Evolutionary conservation across 805 yeast genomes (phyloP), one percentile per base, ranked within the genome.

Genomic region (Cyberlindnera americana): DNA sequence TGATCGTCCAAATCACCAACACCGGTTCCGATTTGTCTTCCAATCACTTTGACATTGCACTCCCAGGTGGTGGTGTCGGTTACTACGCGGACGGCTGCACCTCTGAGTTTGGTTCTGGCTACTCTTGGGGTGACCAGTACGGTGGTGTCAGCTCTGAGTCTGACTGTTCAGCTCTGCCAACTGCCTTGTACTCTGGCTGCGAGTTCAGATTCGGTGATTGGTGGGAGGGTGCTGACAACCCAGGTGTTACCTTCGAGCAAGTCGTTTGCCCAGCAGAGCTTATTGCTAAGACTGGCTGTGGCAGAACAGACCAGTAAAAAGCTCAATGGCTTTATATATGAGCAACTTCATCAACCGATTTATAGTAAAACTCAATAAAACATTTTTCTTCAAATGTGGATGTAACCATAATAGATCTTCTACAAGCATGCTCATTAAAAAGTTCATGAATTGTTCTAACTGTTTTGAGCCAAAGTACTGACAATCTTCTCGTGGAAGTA

Each of bases 21-120:
- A 44, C 47, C 16, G 47, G 47, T 21, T 26, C 40, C 1, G 47
- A 43, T 22, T 27, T 43, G 22, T 16, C 33, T n/a, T 25, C 25
- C 11, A 43, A 43, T 41, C 47, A 43, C 33, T 43, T 43, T 31
- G 47, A 43, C 28, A 28, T 43, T n/a, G 47, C 47, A 3, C 31
- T 43, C 8, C 47, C 47, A 37, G 47, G 47, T 34, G 44, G 44
- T 31, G 47, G 47, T 19, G 33, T 37, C 12, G 47, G 47, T 34
- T 3, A 3, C 28, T 43, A 11, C 37, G 27, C 41, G 10, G 29
- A 40, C 14, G 47, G 47, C 12, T 43, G 47, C 22, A n/a, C 44
- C 10, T 23, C 34, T 5, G 44, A 43, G 33, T 43, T 43, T 21
- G 47, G 47, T 14, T 21, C 41, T 19, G 40, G 40, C 3, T 43